These are phyloP conservation scores for Plasmodium sp. DNA, from an alignment of 169 alveolate species.

Conservation along the genomic window DNA sequence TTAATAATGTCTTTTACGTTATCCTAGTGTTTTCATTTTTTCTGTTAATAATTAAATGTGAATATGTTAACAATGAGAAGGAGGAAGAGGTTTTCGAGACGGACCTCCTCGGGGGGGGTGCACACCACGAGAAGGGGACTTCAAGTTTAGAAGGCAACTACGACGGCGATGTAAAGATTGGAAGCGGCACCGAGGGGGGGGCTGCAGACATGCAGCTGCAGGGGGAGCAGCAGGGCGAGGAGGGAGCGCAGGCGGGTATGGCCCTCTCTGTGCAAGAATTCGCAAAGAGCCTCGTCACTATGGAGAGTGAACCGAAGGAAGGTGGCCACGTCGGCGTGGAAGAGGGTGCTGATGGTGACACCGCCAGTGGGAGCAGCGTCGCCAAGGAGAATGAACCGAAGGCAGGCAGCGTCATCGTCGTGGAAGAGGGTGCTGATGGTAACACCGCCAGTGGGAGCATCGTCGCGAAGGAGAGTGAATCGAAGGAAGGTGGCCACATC, in stretches of 20 bases:
- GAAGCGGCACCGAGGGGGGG: not conserved
- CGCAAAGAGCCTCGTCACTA: not conserved
- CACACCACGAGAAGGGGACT: not conserved
- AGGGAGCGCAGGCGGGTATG: not conserved
- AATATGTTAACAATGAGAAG: constrained; percentile 22
- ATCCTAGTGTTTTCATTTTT: constrained; percentile 42
- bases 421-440: not conserved
- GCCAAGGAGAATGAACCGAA: no score
- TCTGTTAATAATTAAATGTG: constrained; percentile 57
- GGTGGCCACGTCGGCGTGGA: not conserved
- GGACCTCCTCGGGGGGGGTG: not conserved
- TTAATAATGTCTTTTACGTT: constrained; percentile 69
- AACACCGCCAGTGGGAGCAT: not conserved
- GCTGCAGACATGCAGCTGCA: not conserved
- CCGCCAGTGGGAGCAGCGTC: not conserved
- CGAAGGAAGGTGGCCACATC: no score
- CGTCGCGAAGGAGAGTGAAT: no score
- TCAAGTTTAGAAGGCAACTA: not conserved
- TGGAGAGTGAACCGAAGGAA: not conserved
- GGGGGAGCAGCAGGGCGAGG: not conserved
- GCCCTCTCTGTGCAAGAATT: not conserved
- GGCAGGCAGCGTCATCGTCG: not conserved
- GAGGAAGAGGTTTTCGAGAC: not conserved
- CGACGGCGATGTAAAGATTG: not conserved
- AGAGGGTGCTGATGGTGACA: not conserved